Evolutionary conservation across 257 asterid genomes (phyloP).

Genomic region (Solanum ossicruentum): DNA sequence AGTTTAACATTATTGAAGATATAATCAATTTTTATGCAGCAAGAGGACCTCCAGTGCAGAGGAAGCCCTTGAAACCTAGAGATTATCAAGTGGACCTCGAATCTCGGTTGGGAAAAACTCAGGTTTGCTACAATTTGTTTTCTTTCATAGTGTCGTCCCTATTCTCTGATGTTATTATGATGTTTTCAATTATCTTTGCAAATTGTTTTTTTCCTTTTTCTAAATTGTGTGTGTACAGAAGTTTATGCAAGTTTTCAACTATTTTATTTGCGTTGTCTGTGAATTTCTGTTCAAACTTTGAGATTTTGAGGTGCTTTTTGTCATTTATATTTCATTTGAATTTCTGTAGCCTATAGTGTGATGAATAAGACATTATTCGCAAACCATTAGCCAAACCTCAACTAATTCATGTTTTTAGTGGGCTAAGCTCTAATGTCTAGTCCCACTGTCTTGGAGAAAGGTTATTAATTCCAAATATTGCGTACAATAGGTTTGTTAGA

Average conservation of each 20-base stretch:
- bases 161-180: background rate
- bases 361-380: background rate
- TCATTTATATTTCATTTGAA: background rate
- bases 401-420: background rate
- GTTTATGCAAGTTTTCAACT: background rate
- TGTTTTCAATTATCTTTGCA: background rate
- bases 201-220: background rate
- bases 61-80: slow-evolving; percentile 95
- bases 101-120: slow-evolving; percentile 95
- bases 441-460: background rate
- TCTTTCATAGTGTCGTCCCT: background rate
- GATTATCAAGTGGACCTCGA: slow-evolving; percentile 98
- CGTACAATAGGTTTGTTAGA: background rate
- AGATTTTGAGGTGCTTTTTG: background rate
- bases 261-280: background rate
- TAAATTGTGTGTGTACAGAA: background rate
- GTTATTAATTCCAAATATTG: background rate
- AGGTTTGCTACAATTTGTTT: slow-evolving; percentile 28
- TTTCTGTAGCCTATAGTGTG: background rate
- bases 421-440: background rate
- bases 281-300: background rate
- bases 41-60: slow-evolving; percentile 78
- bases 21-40: slow-evolving; percentile 36
- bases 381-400: background rate
- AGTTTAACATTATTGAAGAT: background rate